Evolutionary conservation across 108 stramenopile genomes (phyloP).

Genomic region (Stephanodiscus triporus): DNA sequence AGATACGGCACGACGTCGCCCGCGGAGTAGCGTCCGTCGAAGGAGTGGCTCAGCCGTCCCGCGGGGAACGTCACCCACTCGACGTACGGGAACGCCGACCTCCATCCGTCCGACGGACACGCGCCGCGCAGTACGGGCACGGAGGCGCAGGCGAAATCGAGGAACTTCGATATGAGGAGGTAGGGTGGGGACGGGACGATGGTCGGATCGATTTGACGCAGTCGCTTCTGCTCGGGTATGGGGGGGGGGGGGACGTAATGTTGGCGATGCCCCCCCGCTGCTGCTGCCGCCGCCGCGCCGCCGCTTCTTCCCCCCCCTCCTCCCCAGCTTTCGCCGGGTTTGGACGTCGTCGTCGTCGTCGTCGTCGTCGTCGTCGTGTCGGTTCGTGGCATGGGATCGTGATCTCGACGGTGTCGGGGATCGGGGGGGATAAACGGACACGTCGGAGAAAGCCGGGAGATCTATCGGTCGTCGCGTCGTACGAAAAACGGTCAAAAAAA

Average conservation of each 20-base stretch:
- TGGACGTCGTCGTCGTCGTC: not conserved
- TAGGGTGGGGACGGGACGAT: slow-evolving; percentile 41
- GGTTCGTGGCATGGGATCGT: not conserved
- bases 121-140: not conserved
- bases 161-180: slow-evolving; percentile 37
- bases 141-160: slow-evolving; percentile 1
- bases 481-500: too few relatives aligned
- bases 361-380: too few relatives aligned
- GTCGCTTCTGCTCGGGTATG: slow-evolving; percentile 32
- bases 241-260: slow-evolving; percentile 22
- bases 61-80: slow-evolving; percentile 30
- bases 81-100: slow-evolving; percentile 13
- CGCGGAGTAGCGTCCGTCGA: slow-evolving; percentile 13
- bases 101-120: not conserved
- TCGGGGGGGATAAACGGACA: too few relatives aligned
- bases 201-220: slow-evolving; percentile 34
- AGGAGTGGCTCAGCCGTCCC: slow-evolving; percentile 48
- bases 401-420: too few relatives aligned
- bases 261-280: too few relatives aligned
- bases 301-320: too few relatives aligned
- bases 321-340: not conserved
- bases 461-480: too few relatives aligned
- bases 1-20: not conserved
- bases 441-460: too few relatives aligned
- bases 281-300: too few relatives aligned